Evolutionary conservation across 176 grass and related monocot genomes (phyloP).

Genomic region (Aegilops longissima): DNA sequence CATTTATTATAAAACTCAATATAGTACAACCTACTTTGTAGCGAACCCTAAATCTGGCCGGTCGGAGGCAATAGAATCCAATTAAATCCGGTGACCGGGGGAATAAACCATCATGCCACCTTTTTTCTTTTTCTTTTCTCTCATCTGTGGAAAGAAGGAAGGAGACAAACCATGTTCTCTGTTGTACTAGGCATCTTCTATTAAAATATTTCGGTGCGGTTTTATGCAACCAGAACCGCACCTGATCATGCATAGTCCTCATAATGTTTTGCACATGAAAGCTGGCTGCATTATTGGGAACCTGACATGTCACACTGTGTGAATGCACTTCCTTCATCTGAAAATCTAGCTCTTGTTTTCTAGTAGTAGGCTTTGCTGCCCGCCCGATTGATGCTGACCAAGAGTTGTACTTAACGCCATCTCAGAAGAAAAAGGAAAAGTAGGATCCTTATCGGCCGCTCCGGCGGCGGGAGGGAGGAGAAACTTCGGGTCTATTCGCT

Average conservation of each 20-base stretch:
- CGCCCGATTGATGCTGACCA: background rate
- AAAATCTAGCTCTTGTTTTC: background rate
- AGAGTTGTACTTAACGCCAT: background rate
- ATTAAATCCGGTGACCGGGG: conserved; percentile 21
- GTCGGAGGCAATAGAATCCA: background rate
- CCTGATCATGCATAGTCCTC: background rate
- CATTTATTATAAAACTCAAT: background rate
- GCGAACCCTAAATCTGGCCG: too few relatives aligned
- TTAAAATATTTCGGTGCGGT: background rate
- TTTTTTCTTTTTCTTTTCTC: background rate
- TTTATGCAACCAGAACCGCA: background rate
- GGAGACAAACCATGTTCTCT: conserved; percentile 30
- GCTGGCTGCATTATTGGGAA: conserved; percentile 20
- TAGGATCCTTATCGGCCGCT: too few relatives aligned
- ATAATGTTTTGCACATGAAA: conserved; percentile 19
- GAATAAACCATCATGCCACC: conserved; percentile 18
- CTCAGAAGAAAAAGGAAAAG: too few relatives aligned
- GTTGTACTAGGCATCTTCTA: background rate
- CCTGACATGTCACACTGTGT: conserved; percentile 13
- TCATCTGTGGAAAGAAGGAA: background rate
- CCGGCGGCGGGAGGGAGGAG: too few relatives aligned
- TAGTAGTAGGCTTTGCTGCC: background rate
- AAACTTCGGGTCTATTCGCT: too few relatives aligned
- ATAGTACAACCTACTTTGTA: background rate
- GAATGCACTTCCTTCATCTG: background rate